Conservation (phyloP, 371 early-diverging fungal genomes). For the Syncephalis plumigaleata region DNA sequence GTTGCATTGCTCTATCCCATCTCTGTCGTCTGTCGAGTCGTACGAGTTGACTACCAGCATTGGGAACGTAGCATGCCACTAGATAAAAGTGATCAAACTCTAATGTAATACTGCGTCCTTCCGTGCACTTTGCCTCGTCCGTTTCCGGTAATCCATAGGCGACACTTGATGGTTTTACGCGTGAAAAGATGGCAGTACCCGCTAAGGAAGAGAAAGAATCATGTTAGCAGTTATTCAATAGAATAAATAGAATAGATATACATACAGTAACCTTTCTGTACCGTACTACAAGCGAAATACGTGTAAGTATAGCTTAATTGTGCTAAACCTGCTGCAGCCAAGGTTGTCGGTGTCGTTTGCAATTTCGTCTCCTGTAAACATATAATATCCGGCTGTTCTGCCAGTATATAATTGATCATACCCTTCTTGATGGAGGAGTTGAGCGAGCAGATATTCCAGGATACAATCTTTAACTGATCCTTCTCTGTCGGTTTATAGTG, state of each 20-base stretch:
- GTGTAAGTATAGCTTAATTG: constrained; percentile 46
- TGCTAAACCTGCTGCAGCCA: constrained; percentile 19
- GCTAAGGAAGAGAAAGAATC: constrained; percentile 12
- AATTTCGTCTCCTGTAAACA: constrained; percentile 81
- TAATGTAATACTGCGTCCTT: constrained; percentile 60
- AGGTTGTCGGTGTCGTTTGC: not conserved
- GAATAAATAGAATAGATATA: not conserved
- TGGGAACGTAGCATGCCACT: constrained; percentile 65
- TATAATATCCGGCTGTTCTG: constrained; percentile 70
- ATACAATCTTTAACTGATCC: constrained; percentile 37
- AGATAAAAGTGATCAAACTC: constrained; percentile 47
- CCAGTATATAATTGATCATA: constrained; percentile 48
- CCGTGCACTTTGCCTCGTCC: constrained; percentile 21
- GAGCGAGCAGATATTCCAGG: constrained; percentile 69
- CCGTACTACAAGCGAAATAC: constrained; percentile 38
- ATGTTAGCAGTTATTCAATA: not conserved
- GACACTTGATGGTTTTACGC: constrained; percentile 47
- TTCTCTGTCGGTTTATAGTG: not conserved
- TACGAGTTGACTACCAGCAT: constrained; percentile 58
- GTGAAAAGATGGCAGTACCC: constrained; percentile 65
- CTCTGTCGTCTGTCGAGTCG: constrained; percentile 37
- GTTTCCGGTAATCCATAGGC: constrained; percentile 26
- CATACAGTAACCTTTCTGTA: constrained; percentile 64
- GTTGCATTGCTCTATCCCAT: constrained; percentile 50
- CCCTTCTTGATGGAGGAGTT: constrained; percentile 65